Base-by-base conservation (phyloP, 176 grass and related monocot genomes). In the Juncus effusus region DNA sequence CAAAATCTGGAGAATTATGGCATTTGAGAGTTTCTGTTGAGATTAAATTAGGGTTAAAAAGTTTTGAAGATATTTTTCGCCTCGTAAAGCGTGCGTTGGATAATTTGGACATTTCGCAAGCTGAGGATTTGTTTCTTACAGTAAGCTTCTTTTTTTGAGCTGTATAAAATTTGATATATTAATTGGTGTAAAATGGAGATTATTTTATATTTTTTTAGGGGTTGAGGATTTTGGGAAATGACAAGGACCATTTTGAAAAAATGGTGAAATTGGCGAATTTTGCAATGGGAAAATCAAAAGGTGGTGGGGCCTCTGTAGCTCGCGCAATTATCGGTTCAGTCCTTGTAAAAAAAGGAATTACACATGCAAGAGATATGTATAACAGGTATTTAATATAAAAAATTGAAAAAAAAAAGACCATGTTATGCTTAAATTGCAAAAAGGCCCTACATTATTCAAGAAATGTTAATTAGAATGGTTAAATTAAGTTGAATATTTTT, bases 311-410 rank as follows among this genome's bases (percentile, higher is more conserved):
- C 63, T 86, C 72, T 0, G 51, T 89, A 65, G 74, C 88, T 71
- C 86, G 64, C 59, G 80, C 85, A 42, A 75, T 93, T 7, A 36
- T 93, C 3, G 84, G 83, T 51, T 86, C 74, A 69, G 59, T 89
- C 86, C 82, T 92, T 59, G 82, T 88, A 75, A 89, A 75, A 68
- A 74, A 89, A 63, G 82, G 85, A 75, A 86, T 89, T 74, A 66
- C 71, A 49, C n/a, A 64, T 70, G 78, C 85, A 76, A 86, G 90
- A 76, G 78, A 86, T 56, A 86, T 83, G 38, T 89, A 89, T 60
- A 86, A 86, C 58, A 78, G 85, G 90, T 95, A 86, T 49, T 0
- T 59, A 41, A 15, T 70, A 13, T 51, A 56, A 9, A 53, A 19
- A 1, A 16, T 3, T 67, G 37, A 42, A 14, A 59, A 63, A 63